Evolutionary conservation across 371 early-diverging fungal genomes (phyloP).

Genomic region (Mortierella sp.): DNA sequence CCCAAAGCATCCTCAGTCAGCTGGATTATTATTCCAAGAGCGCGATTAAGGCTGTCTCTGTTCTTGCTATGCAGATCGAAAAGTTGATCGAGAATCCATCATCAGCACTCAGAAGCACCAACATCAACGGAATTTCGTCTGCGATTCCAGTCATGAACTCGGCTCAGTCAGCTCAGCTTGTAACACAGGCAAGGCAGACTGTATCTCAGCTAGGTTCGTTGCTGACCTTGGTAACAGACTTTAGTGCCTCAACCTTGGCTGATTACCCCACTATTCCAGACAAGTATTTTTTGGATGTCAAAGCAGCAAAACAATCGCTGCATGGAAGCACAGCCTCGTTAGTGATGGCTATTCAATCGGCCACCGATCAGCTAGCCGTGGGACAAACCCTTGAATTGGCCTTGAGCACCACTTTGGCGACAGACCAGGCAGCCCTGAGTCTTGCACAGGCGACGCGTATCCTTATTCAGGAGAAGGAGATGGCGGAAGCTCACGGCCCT

Average conservation of each 20-base stretch:
- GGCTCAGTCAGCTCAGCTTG: constrained; percentile 45
- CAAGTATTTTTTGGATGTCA: constrained; percentile 32
- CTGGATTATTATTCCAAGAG: constrained; percentile 50
- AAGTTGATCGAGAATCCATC: constrained; percentile 39
- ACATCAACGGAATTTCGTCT: constrained; percentile 9
- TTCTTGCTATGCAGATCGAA: constrained; percentile 39
- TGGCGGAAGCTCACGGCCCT: constrained; percentile 21
- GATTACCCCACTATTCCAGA: constrained; percentile 30
- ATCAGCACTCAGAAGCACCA: constrained; percentile 10
- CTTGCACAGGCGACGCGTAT: constrained; percentile 53
- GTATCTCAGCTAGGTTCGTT: constrained; percentile 51
- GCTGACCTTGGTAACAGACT: constrained; percentile 49
- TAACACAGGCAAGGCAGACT: constrained; percentile 46
- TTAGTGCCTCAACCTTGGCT: constrained; percentile 23
- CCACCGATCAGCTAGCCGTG: constrained; percentile 37
- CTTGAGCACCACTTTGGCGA: constrained; percentile 29
- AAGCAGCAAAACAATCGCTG: constrained; percentile 33
- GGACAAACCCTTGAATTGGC: constrained; percentile 33
- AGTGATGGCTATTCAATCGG: constrained; percentile 41
- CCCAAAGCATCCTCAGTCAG: constrained; percentile 40
- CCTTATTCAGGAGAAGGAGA: constrained; percentile 54
- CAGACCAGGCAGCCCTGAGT: constrained; percentile 47
- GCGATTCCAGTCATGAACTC: constrained; percentile 37
- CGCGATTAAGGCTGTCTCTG: constrained; percentile 37
- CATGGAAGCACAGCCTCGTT: constrained; percentile 43